Evolutionary conservation across 441 rosid genomes (phyloP).

Genomic region (Erodium trifolium): DNA sequence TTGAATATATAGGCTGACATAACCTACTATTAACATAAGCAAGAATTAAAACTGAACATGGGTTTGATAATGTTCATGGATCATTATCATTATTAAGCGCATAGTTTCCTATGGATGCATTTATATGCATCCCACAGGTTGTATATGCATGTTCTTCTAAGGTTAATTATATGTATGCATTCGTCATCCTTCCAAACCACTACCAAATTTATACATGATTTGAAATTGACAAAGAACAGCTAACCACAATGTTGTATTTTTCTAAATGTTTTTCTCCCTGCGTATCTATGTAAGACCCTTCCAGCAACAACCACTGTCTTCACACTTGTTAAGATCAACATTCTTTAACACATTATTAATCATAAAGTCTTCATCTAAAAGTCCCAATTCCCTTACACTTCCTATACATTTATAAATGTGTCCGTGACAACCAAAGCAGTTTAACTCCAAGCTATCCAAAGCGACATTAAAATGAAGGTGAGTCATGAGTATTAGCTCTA

Average conservation of each 20-base stretch:
- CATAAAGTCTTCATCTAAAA: constrained; percentile 28
- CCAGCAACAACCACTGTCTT: constrained; percentile 39
- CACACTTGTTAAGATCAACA: constrained; percentile 23
- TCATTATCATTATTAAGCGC: not conserved
- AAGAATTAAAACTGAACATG: constrained; percentile 11
- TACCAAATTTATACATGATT: constrained; percentile 44
- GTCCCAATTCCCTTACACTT: constrained; percentile 21
- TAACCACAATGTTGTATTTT: constrained; percentile 65
- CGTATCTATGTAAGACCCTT: constrained; percentile 34
- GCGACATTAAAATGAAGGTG: constrained; percentile 62
- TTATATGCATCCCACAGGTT: constrained; percentile 9
- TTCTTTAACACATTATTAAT: constrained; percentile 13
- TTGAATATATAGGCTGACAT: constrained; percentile 13
- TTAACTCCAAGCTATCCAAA: constrained; percentile 27
- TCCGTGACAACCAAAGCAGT: constrained; percentile 31
- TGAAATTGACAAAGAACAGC: constrained; percentile 59
- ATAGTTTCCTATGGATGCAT: constrained; percentile 17
- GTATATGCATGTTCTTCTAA: not conserved
- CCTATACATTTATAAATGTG: constrained; percentile 20
- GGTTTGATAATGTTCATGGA: not conserved
- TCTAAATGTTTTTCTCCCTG: constrained; percentile 53
- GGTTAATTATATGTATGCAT: constrained; percentile 10
- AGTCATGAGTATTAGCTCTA: constrained; percentile 20
- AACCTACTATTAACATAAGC: constrained; percentile 1
- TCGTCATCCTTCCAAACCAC: constrained; percentile 21